Evolutionary conservation across 495 filamentous ascomycete genomes (phyloP).

Genomic region (Penicillium flavigenum): DNA sequence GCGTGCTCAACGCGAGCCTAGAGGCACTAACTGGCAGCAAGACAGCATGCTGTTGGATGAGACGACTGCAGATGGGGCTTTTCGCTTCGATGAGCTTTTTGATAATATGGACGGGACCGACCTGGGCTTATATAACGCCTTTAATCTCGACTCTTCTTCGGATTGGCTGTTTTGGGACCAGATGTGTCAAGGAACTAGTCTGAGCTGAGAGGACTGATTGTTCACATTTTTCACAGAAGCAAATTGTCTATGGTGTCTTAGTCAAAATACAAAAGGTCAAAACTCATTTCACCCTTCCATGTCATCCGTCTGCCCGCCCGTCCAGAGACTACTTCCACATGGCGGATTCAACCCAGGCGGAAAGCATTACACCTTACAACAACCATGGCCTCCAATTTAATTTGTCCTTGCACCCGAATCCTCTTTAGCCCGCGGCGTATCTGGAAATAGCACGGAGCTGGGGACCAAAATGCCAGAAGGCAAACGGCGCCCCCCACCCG

Average conservation of each 20-base stretch:
- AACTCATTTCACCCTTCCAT: too few relatives aligned
- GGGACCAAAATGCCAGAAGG: constrained; percentile 1
- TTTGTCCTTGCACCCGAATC: not conserved
- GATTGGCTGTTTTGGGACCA: constrained; percentile 2
- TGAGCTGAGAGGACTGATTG: not conserved
- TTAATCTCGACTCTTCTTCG: not conserved
- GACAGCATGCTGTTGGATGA: too few relatives aligned
- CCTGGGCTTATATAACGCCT: not conserved
- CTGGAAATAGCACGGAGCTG: not conserved
- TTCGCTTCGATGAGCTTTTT: not conserved
- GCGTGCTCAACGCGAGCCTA: not conserved
- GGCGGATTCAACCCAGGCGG: not conserved
- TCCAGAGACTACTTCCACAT: not conserved
- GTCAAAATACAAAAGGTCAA: too few relatives aligned
- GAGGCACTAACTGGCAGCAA: not conserved
- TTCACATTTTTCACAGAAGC: too few relatives aligned
- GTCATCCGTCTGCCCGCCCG: too few relatives aligned
- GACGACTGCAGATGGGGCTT: not conserved
- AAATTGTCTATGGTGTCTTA: too few relatives aligned
- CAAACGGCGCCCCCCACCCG: constrained; percentile 6
- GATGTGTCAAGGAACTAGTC: not conserved
- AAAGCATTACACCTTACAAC: not conserved
- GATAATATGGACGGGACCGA: not conserved
- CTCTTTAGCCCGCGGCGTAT: not conserved
- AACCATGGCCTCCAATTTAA: not conserved